Base-by-base conservation (phyloP, 495 filamentous ascomycete species). In the Penicillium simplicissimum region DNA sequence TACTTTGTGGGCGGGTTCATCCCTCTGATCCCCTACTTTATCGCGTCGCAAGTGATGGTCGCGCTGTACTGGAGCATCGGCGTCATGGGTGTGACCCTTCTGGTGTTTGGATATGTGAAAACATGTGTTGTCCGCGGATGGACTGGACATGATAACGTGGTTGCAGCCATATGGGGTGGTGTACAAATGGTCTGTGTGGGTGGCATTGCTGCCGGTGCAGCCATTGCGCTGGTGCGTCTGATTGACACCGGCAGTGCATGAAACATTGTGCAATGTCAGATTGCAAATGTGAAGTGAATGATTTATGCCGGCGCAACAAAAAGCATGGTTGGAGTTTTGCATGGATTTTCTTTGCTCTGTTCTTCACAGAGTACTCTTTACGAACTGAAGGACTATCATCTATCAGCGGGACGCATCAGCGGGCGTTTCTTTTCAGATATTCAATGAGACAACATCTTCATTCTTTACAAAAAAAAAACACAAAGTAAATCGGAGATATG, bases 1-100 rank as follows among this genome's bases (percentile, higher is more conserved):
- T 93, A 93, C 70, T 84, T 91, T 57, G 70, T 92, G 21, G 90
- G 89, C 28, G 90, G 90, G 1, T 80, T 89, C 48, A 78, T 92
- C 5, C 89, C 89, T 5, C 75, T 93, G 10, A 76, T 90, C 52
- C 90, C 90, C 6, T 93, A 93, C 68, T 87, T 93, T 66, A 85
- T 88, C 63, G 82, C 86, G 17, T 60, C 71, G 2, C 66, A 80
- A 35, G 84, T 91, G 5, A 70, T 78, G 23, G 61, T 74, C 7
- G 90, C 87, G n/a, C 71, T 93, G 62, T 81, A 81, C 49, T 86
- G 82, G 77, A 91, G 88, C 60, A 87, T 92, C 53, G 79, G 72
- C 0, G 81, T 92, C 10, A 92, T 90, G 82, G 82, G 82, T 4
- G 62, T 90, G 19, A 86, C 88, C 1, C 68, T 93, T 56, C 85